These are phyloP conservation scores for Saposhnikovia divaricata DNA, from an alignment of 129 eudicot species.

Conservation along the genomic window DNA sequence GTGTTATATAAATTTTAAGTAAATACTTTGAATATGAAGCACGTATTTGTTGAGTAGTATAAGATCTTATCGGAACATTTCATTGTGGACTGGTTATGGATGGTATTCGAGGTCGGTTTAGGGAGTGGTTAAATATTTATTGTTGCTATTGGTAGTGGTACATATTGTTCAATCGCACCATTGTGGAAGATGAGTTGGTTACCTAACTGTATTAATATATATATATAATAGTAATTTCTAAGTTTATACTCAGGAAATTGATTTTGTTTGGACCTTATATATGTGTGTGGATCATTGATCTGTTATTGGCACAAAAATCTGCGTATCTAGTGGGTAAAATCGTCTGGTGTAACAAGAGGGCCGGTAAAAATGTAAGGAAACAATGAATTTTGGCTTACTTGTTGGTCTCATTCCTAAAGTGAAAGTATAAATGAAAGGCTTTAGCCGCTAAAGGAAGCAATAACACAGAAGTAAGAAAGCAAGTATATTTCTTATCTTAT, in stretches of 20 bases:
- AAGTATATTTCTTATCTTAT: not conserved
- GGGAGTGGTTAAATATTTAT: too few relatives aligned
- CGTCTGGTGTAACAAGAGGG: not conserved
- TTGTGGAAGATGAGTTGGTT: too few relatives aligned
- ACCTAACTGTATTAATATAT: too few relatives aligned
- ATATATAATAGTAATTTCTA: too few relatives aligned
- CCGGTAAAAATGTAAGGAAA: not conserved
- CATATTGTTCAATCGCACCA: too few relatives aligned
- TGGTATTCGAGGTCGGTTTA: too few relatives aligned
- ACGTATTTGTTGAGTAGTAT: too few relatives aligned
- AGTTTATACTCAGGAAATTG: not conserved
- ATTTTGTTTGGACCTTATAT: not conserved
- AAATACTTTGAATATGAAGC: too few relatives aligned
- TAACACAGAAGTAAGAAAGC: not conserved
- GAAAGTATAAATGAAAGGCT: not conserved
- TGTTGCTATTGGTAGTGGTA: too few relatives aligned
- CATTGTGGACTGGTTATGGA: too few relatives aligned
- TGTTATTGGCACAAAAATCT: not conserved
- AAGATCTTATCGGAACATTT: too few relatives aligned
- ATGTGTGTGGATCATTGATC: not conserved
- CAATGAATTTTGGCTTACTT: conserved; percentile 5
- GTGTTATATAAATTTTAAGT: too few relatives aligned
- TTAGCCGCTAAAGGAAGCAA: not conserved
- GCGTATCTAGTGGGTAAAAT: not conserved
- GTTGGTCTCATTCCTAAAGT: not conserved